Evolutionary conservation across 2,329 filamentous ascomycete species (phyloP).

Genomic region (Nemania serpens): DNA sequence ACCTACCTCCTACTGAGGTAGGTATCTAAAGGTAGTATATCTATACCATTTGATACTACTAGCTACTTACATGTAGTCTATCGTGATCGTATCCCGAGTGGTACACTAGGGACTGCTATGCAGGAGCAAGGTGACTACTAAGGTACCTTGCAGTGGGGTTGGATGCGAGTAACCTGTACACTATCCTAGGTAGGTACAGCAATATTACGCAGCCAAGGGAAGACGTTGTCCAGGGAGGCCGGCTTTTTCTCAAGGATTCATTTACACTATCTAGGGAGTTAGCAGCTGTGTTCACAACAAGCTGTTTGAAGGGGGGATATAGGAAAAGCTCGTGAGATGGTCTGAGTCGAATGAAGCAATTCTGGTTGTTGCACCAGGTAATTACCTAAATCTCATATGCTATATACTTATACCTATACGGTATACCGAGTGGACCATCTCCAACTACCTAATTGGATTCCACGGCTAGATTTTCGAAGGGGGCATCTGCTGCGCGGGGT

Average conservation of each 20-base stretch:
- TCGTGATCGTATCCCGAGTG: background rate
- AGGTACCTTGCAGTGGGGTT: conserved; percentile 19
- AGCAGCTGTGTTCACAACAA: background rate
- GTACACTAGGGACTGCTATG: too few relatives aligned
- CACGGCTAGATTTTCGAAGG: background rate
- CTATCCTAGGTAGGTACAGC: conserved; percentile 35
- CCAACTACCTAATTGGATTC: background rate
- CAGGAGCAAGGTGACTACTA: too few relatives aligned
- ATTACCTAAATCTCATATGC: too few relatives aligned
- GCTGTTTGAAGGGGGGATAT: too few relatives aligned
- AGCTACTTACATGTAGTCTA: too few relatives aligned
- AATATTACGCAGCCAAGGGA: conserved; percentile 39
- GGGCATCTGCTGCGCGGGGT: conserved; percentile 12
- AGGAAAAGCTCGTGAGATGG: too few relatives aligned
- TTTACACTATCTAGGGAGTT: conserved; percentile 4
- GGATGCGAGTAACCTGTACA: conserved; percentile 16
- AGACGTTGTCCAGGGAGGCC: conserved; percentile 16
- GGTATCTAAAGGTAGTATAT: background rate
- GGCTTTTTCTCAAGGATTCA: conserved; percentile 27
- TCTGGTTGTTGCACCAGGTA: too few relatives aligned
- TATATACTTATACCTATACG: too few relatives aligned
- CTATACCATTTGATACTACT: too few relatives aligned
- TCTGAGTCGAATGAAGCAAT: too few relatives aligned
- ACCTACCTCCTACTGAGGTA: too few relatives aligned
- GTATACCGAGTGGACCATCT: background rate